Evolutionary conservation across 495 filamentous ascomycete species (phyloP).

Genomic region (Melanomma pulvis-pyrius): DNA sequence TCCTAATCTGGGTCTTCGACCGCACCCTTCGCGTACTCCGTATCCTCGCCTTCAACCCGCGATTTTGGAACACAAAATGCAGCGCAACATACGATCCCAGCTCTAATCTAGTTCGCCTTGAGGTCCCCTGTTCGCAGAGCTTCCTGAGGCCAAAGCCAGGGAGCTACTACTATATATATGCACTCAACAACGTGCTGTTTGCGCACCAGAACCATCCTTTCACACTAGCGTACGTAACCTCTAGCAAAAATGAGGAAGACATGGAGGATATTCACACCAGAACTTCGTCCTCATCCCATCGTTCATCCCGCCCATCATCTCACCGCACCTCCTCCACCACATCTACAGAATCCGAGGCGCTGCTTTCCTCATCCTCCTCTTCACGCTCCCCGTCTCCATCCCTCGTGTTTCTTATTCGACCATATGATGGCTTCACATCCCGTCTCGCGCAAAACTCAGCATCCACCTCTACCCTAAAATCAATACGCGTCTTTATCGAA

Average conservation of each 20-base stretch:
- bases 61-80: constrained; percentile 43
- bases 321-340: neutral
- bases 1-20: constrained; percentile 57
- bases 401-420: constrained; percentile 53
- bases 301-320: neutral
- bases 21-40: constrained; percentile 53
- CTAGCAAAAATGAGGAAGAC: neutral
- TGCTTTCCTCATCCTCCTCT: neutral
- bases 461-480: constrained; percentile 17
- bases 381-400: neutral
- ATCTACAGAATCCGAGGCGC: constrained; percentile 12
- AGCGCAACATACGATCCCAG: constrained; percentile 49
- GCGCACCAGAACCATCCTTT: constrained; percentile 67
- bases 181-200: constrained; percentile 49
- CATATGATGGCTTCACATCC: constrained; percentile 55
- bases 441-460: constrained; percentile 40
- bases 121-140: constrained; percentile 46
- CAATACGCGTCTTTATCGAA: constrained; percentile 56
- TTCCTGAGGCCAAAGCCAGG: constrained; percentile 51
- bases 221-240: constrained; percentile 51
- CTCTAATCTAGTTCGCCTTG: constrained; percentile 57
- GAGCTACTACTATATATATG: constrained; percentile 62
- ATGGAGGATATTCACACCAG: neutral
- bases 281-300: neutral
- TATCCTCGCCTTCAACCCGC: constrained; percentile 54